Conservation (phyloP, 164 flowering plant species). For the Buxus sempervirens region DNA sequence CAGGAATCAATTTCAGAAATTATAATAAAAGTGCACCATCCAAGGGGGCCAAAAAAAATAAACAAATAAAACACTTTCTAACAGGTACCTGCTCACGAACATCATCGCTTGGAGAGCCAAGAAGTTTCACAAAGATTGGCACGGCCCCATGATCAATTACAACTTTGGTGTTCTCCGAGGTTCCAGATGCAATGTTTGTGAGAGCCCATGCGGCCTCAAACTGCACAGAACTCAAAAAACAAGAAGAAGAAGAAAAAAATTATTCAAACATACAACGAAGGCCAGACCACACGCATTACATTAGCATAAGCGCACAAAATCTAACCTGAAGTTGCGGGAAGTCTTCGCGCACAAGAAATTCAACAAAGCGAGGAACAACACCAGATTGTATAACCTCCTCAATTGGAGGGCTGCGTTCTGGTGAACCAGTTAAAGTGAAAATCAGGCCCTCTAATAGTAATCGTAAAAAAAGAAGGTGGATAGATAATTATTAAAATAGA, state of each 20-base stretch:
- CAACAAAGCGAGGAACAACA: conserved; percentile 71
- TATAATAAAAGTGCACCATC: too few relatives aligned
- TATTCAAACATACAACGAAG: too few relatives aligned
- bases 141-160: conserved; percentile 79
- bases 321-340: conserved; percentile 65
- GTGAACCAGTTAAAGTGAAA: not conserved
- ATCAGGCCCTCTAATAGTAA: not conserved
- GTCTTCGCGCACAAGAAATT: conserved; percentile 63
- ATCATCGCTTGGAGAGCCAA: conserved; percentile 65
- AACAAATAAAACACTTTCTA: not conserved
- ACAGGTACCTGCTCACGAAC: conserved; percentile 66
- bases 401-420: conserved; percentile 69
- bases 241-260: not conserved
- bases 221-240: conserved; percentile 26
- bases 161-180: conserved; percentile 65
- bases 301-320: not conserved
- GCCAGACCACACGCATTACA: not conserved
- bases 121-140: conserved; percentile 71
- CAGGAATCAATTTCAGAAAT: not conserved
- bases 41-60: not conserved
- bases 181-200: conserved; percentile 76
- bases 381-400: conserved; percentile 73
- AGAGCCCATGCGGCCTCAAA: conserved; percentile 91
- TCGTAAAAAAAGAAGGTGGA: not conserved
- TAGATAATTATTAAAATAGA: not conserved